Conservation (phyloP, 1,284 basidiomycete species). For the Amylostereum chailletii region DNA sequence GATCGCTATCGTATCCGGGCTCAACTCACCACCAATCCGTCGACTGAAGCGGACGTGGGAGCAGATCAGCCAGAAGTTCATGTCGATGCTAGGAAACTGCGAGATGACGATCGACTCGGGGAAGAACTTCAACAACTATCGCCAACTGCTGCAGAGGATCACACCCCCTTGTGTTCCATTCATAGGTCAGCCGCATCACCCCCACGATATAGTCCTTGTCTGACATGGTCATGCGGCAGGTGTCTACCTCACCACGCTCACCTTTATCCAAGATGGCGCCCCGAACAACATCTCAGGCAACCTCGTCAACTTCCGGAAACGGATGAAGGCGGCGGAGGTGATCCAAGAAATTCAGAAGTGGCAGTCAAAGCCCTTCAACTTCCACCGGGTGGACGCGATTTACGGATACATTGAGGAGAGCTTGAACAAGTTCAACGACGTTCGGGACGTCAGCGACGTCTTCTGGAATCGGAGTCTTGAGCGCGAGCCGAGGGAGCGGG, state of each 20-base stretch:
- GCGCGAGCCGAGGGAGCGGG: constrained; percentile 87
- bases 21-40: constrained; percentile 91
- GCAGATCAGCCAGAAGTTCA: constrained; percentile 66
- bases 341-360: constrained; percentile 95
- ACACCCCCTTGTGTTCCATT: constrained; percentile 97
- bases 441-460: constrained; percentile 47
- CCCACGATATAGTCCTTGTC: background rate
- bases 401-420: constrained; percentile 74
- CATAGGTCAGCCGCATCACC: constrained; percentile 55
- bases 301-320: constrained; percentile 94
- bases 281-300: constrained; percentile 75
- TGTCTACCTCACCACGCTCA: constrained; percentile 91
- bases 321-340: constrained; percentile 88
- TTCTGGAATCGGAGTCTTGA: constrained; percentile 83
- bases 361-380: constrained; percentile 88
- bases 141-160: constrained; percentile 76
- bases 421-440: constrained; percentile 61
- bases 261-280: constrained; percentile 98
- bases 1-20: constrained; percentile 91
- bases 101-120: constrained; percentile 83
- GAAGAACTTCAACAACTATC: constrained; percentile 92
- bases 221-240: constrained; percentile 36
- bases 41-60: constrained; percentile 96
- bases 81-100: constrained; percentile 60
- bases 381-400: constrained; percentile 62